phyloP scores from a whole-genome alignment of 257 asterid species.

The Solanum phureja region DNA sequence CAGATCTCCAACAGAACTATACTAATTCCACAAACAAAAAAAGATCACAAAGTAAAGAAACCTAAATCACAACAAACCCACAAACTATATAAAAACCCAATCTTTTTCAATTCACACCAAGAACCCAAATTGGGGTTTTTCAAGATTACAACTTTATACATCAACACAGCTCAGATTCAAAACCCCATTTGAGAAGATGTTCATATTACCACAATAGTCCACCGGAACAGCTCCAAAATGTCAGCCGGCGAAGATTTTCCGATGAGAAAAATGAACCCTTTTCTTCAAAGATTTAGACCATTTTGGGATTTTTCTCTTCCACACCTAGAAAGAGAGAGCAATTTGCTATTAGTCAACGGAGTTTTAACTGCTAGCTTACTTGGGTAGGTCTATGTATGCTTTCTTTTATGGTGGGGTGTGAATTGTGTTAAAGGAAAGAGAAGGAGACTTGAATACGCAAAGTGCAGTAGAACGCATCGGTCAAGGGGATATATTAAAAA shows the following conservation, averaged over 20 bases:
- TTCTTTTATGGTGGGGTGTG: neutral
- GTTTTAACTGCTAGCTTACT: conserved; percentile 16
- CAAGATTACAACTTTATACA: conserved; percentile 10
- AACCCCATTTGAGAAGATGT: conserved; percentile 4
- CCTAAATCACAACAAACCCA: neutral
- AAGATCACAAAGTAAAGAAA: neutral
- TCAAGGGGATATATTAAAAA: neutral
- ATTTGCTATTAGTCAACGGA: conserved; percentile 36
- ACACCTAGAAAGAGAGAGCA: neutral
- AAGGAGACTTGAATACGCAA: conserved; percentile 47
- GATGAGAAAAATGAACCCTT: neutral
- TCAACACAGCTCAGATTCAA: conserved; percentile 12
- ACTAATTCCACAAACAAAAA: neutral
- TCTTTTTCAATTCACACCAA: conserved; percentile 4
- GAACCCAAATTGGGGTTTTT: neutral
- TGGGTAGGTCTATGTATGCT: neutral
- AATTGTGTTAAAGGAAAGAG: conserved; percentile 8
- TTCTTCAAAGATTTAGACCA: neutral
- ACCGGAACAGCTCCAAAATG: conserved; percentile 8
- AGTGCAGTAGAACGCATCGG: conserved; percentile 19
- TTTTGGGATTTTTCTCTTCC: neutral
- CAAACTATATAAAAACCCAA: neutral
- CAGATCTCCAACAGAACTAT: conserved; percentile 4
- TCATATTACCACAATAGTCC: conserved; percentile 10
- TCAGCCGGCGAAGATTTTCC: conserved; percentile 6